Evolutionary conservation across 2,329 filamentous ascomycete species (phyloP).

Genomic region (Tolypocladium guangdongense): DNA sequence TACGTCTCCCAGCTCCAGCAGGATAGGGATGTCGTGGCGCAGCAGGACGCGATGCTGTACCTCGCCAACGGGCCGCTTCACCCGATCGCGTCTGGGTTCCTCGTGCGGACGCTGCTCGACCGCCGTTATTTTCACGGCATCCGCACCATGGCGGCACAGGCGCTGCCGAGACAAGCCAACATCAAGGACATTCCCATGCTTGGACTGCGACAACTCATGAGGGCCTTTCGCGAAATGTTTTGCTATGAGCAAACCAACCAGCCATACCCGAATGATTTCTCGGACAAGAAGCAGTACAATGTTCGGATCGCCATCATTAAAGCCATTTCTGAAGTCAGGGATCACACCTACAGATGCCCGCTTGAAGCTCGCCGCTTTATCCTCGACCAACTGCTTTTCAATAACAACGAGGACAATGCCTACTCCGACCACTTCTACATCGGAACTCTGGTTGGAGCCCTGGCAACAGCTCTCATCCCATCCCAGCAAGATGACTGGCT

Average conservation of each 20-base stretch:
- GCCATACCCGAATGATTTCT: constrained; percentile 83
- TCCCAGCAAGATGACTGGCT: constrained; percentile 33
- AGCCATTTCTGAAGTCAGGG: constrained; percentile 69
- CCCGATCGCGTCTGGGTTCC: constrained; percentile 76
- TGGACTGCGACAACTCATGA: constrained; percentile 73
- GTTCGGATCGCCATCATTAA: constrained; percentile 75
- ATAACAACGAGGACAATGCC: constrained; percentile 84
- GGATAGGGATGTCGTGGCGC: constrained; percentile 91
- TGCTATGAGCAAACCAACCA: constrained; percentile 70
- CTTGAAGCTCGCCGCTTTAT: constrained; percentile 72
- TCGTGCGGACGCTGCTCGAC: constrained; percentile 84
- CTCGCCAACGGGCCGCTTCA: constrained; percentile 57
- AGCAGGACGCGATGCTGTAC: constrained; percentile 65
- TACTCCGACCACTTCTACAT: constrained; percentile 89
- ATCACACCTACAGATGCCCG: constrained; percentile 64
- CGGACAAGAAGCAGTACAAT: constrained; percentile 73
- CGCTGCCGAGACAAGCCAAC: constrained; percentile 65
- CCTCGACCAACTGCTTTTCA: constrained; percentile 80
- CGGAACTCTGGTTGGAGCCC: constrained; percentile 58
- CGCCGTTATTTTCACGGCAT: constrained; percentile 89
- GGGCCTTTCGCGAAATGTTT: constrained; percentile 79
- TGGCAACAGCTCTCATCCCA: constrained; percentile 48
- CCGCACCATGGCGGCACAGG: constrained; percentile 70
- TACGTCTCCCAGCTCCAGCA: constrained; percentile 95
- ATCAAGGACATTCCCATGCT: constrained; percentile 57